phyloP scores from a whole-genome alignment of 1,284 basidiomycete genomes.

The Phlebopus sp. region DNA sequence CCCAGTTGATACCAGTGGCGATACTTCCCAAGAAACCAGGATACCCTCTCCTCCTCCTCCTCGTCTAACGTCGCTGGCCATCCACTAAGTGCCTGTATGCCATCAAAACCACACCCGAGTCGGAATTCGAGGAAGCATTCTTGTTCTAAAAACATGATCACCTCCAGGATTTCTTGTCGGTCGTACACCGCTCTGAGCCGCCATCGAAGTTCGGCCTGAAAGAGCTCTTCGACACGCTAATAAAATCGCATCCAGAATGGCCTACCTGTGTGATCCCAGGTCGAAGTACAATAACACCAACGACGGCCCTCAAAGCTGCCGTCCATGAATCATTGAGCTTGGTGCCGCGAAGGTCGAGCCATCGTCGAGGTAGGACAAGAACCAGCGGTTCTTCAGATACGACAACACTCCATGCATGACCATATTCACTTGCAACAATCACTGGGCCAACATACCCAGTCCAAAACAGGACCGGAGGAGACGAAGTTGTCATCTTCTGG shows the following conservation, averaged over 20 bases:
- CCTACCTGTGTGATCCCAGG: constrained; percentile 76
- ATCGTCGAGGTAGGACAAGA: constrained; percentile 64
- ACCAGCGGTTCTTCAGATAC: constrained; percentile 45
- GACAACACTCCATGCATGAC: constrained; percentile 57
- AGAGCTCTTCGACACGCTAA: constrained; percentile 9
- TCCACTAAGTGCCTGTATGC: constrained; percentile 20
- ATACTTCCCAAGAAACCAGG: constrained; percentile 43
- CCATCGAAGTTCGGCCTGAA: constrained; percentile 65
- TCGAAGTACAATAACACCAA: constrained; percentile 61
- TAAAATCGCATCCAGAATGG: constrained; percentile 5
- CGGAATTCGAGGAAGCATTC: constrained; percentile 46
- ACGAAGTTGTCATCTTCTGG: constrained; percentile 42
- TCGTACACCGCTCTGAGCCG: constrained; percentile 68
- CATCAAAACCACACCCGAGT: constrained; percentile 16
- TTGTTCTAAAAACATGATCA: constrained; percentile 54
- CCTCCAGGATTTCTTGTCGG: constrained; percentile 68
- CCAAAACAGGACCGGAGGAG: constrained; percentile 63
- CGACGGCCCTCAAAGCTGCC: constrained; percentile 63
- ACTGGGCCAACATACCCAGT: constrained; percentile 55
- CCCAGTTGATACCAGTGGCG: constrained; percentile 55
- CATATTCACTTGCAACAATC: constrained; percentile 47
- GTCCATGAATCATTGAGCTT: constrained; percentile 66
- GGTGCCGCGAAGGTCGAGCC: constrained; percentile 70
- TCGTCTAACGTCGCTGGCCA: constrained; percentile 41
- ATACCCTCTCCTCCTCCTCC: constrained; percentile 46